Evolutionary conservation across 768 basidiomycete genomes (phyloP).

Genomic region (Collybia sordida): DNA sequence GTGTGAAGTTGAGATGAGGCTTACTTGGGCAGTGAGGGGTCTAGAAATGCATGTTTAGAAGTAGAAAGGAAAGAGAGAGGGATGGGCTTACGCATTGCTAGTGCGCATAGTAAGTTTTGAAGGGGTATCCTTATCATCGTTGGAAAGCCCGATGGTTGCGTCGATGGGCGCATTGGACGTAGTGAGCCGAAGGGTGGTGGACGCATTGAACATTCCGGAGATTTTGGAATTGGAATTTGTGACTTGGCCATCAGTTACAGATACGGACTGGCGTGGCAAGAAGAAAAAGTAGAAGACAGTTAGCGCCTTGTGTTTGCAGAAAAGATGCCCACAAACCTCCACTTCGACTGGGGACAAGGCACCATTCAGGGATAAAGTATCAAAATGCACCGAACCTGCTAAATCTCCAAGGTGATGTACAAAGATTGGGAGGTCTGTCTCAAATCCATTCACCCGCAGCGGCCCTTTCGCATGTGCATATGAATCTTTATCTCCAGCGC

Average conservation of each 20-base stretch:
- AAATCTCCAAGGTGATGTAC: too few species aligned
- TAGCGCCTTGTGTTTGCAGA: too few species aligned
- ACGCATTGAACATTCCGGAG: constrained; percentile 41
- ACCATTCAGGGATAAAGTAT: too few species aligned
- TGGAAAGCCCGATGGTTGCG: constrained; percentile 36
- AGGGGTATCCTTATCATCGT: constrained; percentile 20
- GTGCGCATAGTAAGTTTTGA: constrained; percentile 28
- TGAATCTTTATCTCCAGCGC: too few species aligned
- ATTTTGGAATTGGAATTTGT: constrained; percentile 45
- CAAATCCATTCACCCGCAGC: too few species aligned
- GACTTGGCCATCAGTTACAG: constrained; percentile 23
- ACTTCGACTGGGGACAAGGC: too few species aligned
- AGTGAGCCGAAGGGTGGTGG: constrained; percentile 24
- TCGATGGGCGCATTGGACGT: constrained; percentile 43
- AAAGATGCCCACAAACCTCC: too few species aligned
- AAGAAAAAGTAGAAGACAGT: too few species aligned
- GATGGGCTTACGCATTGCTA: constrained; percentile 37
- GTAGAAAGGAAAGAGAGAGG: not conserved
- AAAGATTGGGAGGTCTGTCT: too few species aligned
- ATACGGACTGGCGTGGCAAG: constrained; percentile 26
- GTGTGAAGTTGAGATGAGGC: constrained; percentile 4
- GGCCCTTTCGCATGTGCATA: too few species aligned
- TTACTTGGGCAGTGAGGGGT: constrained; percentile 1
- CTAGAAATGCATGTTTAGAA: constrained; percentile 1
- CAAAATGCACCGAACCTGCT: too few species aligned